Percentiles rank a stretch among this genome's conserved stretches.
Conservation (phyloP, 139 green algal genomes). For the Tetraselmis striata region DNA sequence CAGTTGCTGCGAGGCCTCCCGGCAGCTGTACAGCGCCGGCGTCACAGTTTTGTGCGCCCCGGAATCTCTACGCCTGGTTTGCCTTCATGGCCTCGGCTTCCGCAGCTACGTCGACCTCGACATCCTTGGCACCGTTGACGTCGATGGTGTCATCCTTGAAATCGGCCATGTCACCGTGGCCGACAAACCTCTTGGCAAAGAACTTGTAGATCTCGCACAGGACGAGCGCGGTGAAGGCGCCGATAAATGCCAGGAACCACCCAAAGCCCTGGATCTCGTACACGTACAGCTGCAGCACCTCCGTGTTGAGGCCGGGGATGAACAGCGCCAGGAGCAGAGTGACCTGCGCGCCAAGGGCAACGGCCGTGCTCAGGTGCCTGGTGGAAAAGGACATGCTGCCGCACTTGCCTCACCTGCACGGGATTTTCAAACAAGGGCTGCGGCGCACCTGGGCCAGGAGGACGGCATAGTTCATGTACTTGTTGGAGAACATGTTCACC, state of each 20-base stretch:
- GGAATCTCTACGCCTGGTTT: too few relatives aligned
- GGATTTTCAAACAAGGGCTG: neutral
- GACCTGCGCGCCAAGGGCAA: slow-evolving; percentile 1
- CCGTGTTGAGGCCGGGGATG: slow-evolving; percentile 4
- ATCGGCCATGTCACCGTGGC: neutral
- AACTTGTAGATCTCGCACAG: slow-evolving; percentile 11
- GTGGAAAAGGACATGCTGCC: neutral
- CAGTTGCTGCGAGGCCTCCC: too few relatives aligned
- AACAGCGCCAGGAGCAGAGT: slow-evolving; percentile 2
- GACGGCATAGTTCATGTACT: too few relatives aligned
- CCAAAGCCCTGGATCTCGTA: slow-evolving; percentile 9
- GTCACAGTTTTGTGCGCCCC: too few relatives aligned
- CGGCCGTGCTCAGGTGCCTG: slow-evolving; percentile 4
- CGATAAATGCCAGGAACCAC: slow-evolving; percentile 1
- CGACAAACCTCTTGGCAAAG: slow-evolving; percentile 1
- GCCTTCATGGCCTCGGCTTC: too few relatives aligned
- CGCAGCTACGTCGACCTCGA: too few relatives aligned
- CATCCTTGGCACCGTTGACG: too few relatives aligned
- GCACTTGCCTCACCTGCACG: slow-evolving; percentile 5
- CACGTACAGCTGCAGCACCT: slow-evolving; percentile 7
- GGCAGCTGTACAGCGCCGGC: too few relatives aligned
- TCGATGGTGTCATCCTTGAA: too few relatives aligned
- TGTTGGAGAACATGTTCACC: too few relatives aligned
- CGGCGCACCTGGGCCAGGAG: slow-evolving; percentile 10
- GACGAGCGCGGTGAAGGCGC: neutral